phyloP scores from a whole-genome alignment of 1,284 basidiomycete genomes.

The Testicularia cyperi region DNA sequence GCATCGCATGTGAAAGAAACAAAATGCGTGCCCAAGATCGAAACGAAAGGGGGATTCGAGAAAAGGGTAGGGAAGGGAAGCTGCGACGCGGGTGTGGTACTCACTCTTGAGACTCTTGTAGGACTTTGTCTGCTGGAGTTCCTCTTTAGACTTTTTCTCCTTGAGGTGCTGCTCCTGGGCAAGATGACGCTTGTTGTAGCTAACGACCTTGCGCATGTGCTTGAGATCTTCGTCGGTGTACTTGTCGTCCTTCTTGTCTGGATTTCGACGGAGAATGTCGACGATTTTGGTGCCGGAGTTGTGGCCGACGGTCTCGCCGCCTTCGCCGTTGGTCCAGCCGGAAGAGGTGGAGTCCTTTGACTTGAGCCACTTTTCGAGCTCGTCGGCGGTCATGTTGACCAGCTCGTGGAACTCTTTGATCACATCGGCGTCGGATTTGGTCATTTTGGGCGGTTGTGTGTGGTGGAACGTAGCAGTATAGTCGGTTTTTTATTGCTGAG shows the following conservation, averaged over 20 bases:
- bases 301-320: conserved; percentile 52
- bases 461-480: too few species aligned
- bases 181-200: conserved; percentile 58
- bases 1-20: background rate
- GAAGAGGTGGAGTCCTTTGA: conserved; percentile 40
- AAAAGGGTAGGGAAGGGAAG: too few species aligned
- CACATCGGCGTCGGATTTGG: conserved; percentile 42
- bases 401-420: conserved; percentile 52
- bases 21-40: conserved; percentile 1
- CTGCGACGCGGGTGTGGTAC: conserved; percentile 8
- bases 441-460: too few species aligned
- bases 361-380: conserved; percentile 56
- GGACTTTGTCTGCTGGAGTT: conserved; percentile 48
- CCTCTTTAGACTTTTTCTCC: conserved; percentile 43
- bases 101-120: conserved; percentile 46
- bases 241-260: conserved; percentile 48
- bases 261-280: conserved; percentile 58
- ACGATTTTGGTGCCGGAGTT: conserved; percentile 47
- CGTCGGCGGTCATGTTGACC: conserved; percentile 58
- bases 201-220: conserved; percentile 59
- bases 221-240: conserved; percentile 55
- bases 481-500: too few species aligned
- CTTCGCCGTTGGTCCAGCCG: conserved; percentile 46
- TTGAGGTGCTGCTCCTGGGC: conserved; percentile 53
- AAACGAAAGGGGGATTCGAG: conserved; percentile 5